Conservation (phyloP, 2,329 filamentous ascomycete genomes). For the Alternaria arbusti region DNA sequence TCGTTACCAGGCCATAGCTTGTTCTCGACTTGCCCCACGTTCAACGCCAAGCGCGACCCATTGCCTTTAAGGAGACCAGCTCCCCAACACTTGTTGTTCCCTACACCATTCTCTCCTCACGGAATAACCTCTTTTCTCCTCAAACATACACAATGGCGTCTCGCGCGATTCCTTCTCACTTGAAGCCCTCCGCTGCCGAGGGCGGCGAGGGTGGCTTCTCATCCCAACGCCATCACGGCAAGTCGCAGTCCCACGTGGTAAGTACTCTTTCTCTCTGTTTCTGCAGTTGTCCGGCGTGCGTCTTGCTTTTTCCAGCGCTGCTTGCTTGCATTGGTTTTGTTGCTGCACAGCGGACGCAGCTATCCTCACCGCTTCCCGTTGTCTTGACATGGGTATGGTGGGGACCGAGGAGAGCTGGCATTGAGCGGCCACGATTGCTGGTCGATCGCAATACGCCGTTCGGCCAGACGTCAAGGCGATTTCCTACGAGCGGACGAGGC, state of each 20-base stretch:
- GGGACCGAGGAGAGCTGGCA: neutral
- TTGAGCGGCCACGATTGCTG: neutral
- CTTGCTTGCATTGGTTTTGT: neutral
- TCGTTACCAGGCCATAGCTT: constrained; percentile 23
- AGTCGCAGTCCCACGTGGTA: constrained; percentile 85
- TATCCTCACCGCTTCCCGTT: neutral
- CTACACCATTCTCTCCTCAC: constrained; percentile 9
- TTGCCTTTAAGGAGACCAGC: constrained; percentile 32
- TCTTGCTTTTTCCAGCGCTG: neutral
- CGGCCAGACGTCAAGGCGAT: neutral
- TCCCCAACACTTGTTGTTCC: constrained; percentile 22
- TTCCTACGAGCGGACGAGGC: neutral
- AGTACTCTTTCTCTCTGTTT: constrained; percentile 52
- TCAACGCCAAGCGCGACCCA: constrained; percentile 18
- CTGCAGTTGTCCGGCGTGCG: neutral
- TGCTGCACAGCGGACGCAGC: neutral
- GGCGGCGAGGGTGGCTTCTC: constrained; percentile 56
- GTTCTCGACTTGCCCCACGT: constrained; percentile 35
- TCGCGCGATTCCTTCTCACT: constrained; percentile 78
- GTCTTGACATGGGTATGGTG: neutral
- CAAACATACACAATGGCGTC: constrained; percentile 66
- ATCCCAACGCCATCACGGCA: constrained; percentile 74
- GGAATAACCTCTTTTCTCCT: constrained; percentile 1
- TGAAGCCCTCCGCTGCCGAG: constrained; percentile 66
- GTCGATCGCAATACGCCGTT: neutral